Percentiles rank a stretch among this genome's conserved stretches.
These are phyloP conservation scores for Extremus antarcticus DNA, from an alignment of 495 filamentous ascomycete genomes.

Conservation along the genomic window DNA sequence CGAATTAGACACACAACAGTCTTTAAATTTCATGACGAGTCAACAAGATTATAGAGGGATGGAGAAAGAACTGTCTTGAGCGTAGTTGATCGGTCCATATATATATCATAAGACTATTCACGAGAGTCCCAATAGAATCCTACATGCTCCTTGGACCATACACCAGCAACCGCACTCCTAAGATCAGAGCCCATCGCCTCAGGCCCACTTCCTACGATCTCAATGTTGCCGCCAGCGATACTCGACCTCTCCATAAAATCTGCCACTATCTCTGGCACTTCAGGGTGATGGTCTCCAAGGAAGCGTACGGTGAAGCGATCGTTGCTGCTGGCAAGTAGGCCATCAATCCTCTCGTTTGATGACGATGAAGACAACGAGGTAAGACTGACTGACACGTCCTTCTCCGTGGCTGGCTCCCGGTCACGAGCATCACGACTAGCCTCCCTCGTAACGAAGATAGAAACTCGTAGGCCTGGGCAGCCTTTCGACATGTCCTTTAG, in stretches of 20 bases:
- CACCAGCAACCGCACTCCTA: slow-evolving; percentile 42
- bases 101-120: too few relatives aligned
- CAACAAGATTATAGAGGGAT: too few relatives aligned
- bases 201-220: slow-evolving; percentile 53
- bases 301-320: slow-evolving; percentile 12
- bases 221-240: slow-evolving; percentile 35
- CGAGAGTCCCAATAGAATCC: slow-evolving; percentile 44
- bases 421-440: background rate
- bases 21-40: too few relatives aligned
- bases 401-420: slow-evolving; percentile 5
- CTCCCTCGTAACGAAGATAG: slow-evolving; percentile 48
- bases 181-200: slow-evolving; percentile 47
- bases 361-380: background rate
- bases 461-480: slow-evolving; percentile 35
- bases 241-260: slow-evolving; percentile 23
- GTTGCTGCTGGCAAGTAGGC: background rate
- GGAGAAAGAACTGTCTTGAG: too few relatives aligned
- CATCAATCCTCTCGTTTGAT: background rate
- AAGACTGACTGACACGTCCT: background rate
- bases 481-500: slow-evolving; percentile 32
- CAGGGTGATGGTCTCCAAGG: slow-evolving; percentile 26
- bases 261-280: slow-evolving; percentile 20
- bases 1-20: too few relatives aligned
- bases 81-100: too few relatives aligned
- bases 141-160: slow-evolving; percentile 44